Percentiles rank a stretch among this genome's conserved stretches.
Evolutionary conservation across 1,284 basidiomycete genomes (phyloP).

Genomic region (Cryptococcus sp.): DNA sequence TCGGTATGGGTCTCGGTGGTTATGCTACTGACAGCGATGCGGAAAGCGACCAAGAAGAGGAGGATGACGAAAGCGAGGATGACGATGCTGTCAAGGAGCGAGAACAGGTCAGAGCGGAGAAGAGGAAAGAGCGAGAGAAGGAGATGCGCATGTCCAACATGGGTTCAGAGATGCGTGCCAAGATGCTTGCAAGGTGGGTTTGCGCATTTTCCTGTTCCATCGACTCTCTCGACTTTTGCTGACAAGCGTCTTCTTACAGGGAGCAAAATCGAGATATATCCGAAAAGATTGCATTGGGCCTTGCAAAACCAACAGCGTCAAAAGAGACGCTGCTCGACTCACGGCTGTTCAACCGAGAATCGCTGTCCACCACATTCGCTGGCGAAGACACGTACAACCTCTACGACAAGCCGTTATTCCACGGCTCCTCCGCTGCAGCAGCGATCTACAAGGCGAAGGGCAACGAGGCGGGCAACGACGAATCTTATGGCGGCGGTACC

Average conservation of each 20-base stretch:
- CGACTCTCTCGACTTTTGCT: background rate
- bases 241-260: conserved; percentile 28
- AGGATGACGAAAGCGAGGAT: conserved; percentile 64
- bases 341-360: conserved; percentile 95
- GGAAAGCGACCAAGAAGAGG: conserved; percentile 56
- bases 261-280: conserved; percentile 99
- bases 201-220: background rate
- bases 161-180: conserved; percentile 94
- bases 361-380: conserved; percentile 75
- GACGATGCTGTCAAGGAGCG: conserved; percentile 82
- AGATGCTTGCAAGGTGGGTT: conserved; percentile 76
- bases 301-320: conserved; percentile 91
- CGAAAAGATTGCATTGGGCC: conserved; percentile 95
- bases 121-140: conserved; percentile 88
- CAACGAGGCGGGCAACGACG: conserved; percentile 73
- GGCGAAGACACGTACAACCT: conserved; percentile 91
- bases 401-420: conserved; percentile 94
- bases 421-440: conserved; percentile 90
- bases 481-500: conserved; percentile 88
- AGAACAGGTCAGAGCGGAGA: conserved; percentile 87
- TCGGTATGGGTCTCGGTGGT: conserved; percentile 70
- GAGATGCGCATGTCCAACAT: conserved; percentile 99
- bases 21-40: conserved; percentile 72
- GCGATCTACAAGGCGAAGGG: conserved; percentile 96
- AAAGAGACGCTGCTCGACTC: conserved; percentile 98